Evolutionary conservation across 2,329 filamentous ascomycete species (phyloP).

Genomic region (Exophiala aquamarina): DNA sequence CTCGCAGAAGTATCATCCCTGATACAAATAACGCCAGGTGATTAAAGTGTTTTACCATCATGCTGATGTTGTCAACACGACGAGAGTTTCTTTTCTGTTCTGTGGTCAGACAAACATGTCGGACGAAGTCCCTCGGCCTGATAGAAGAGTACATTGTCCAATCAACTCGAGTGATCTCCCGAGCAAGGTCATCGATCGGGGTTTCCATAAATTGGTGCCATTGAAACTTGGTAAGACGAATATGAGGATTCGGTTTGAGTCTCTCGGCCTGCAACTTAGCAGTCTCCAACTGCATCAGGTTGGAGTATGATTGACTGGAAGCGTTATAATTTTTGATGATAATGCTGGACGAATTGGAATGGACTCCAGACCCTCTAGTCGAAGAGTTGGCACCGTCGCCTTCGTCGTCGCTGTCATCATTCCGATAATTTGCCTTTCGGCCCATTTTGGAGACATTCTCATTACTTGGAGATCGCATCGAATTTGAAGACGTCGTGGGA

Average conservation of each 20-base stretch:
- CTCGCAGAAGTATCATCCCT: slow-evolving; percentile 81
- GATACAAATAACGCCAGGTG: slow-evolving; percentile 80
- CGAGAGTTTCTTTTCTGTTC: slow-evolving; percentile 58
- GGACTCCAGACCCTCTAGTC: slow-evolving; percentile 38
- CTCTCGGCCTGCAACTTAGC: slow-evolving; percentile 76
- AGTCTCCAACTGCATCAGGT: slow-evolving; percentile 61
- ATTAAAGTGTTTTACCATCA: slow-evolving; percentile 92
- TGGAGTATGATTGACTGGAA: slow-evolving; percentile 42
- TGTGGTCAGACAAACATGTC: slow-evolving; percentile 76
- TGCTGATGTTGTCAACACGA: slow-evolving; percentile 76
- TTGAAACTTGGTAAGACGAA: slow-evolving; percentile 76
- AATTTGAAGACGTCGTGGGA: slow-evolving; percentile 10
- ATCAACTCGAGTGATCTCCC: slow-evolving; percentile 91
- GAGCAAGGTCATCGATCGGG: slow-evolving; percentile 79
- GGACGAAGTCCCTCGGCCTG: slow-evolving; percentile 85
- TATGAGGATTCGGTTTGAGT: slow-evolving; percentile 67
- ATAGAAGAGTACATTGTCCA: slow-evolving; percentile 99
- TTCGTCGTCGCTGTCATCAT: slow-evolving; percentile 25
- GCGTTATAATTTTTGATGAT: slow-evolving; percentile 40
- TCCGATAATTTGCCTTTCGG: slow-evolving; percentile 40
- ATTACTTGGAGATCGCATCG: slow-evolving; percentile 10
- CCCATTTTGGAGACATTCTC: slow-evolving; percentile 21
- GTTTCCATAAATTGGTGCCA: slow-evolving; percentile 91
- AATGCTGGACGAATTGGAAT: slow-evolving; percentile 39
- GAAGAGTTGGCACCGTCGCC: slow-evolving; percentile 33